Conservation (phyloP, 2,329 filamentous ascomycete genomes). For the Cytospora leucostoma region DNA sequence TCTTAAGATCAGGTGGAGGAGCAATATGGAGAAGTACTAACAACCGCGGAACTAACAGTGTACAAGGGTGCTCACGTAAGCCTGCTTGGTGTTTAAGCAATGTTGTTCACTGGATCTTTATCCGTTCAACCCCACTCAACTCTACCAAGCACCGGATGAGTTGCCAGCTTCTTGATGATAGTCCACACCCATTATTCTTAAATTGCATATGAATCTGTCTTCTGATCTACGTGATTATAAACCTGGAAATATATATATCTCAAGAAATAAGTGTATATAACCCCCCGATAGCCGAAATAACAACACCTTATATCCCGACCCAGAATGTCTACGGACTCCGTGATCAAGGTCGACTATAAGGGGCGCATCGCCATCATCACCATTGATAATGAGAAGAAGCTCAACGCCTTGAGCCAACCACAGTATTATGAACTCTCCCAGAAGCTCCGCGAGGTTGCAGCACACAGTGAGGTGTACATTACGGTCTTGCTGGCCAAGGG, state of each 20-base stretch:
- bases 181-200: too few species aligned
- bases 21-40: background rate
- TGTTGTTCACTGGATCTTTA: background rate
- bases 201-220: too few species aligned
- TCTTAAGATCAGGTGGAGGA: background rate
- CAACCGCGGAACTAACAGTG: background rate
- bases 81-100: background rate
- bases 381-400: slow-evolving; percentile 80
- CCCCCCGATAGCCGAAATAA: background rate
- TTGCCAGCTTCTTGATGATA: too few species aligned
- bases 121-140: background rate
- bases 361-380: slow-evolving; percentile 81
- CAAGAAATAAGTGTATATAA: background rate
- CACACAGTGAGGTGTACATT: slow-evolving; percentile 76
- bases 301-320: background rate
- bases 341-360: slow-evolving; percentile 61
- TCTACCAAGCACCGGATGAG: background rate
- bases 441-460: slow-evolving; percentile 75
- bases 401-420: slow-evolving; percentile 74
- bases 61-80: background rate
- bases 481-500: slow-evolving; percentile 85
- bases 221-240: too few species aligned
- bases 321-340: slow-evolving; percentile 44
- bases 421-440: slow-evolving; percentile 78
- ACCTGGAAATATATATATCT: too few species aligned